These are phyloP conservation scores for Hordeum vulgare DNA, from an alignment of 176 grass and related monocot species.

Conservation along the genomic window MorexV3_pseudomolecules_assembly NC_058520.1:267757794-267758293, in stretches of 20 bases:
- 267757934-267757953: background rate
- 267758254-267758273: background rate
- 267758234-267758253: background rate
- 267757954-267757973: background rate
- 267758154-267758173: background rate
- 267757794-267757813: no score
- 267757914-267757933: background rate
- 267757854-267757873: background rate
- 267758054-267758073: no score
- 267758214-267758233: background rate
- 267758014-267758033: no score
- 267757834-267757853: background rate
- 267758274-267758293: background rate
- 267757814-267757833: no score
- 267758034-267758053: no score
- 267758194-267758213: background rate
- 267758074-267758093: no score
- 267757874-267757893: background rate
- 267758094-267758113: no score
- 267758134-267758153: no score
- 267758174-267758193: background rate
- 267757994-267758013: no score
- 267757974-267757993: background rate
- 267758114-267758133: no score
- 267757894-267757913: background rate